These are phyloP conservation scores for Macroventuria anomochaeta DNA, from an alignment of 2,329 filamentous ascomycete species.

Conservation along the genomic window DNA sequence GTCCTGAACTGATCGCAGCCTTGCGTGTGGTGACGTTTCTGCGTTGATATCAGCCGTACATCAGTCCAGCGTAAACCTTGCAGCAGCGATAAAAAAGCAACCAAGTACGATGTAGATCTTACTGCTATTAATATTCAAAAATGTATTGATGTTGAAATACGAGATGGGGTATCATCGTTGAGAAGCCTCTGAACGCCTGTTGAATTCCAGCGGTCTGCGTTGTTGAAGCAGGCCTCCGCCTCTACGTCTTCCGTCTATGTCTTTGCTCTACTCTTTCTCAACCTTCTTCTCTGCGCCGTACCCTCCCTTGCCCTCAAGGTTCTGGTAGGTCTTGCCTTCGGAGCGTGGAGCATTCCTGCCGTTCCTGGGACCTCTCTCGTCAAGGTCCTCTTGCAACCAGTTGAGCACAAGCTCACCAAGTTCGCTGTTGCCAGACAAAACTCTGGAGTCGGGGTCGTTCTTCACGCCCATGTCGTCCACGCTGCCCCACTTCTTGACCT, in stretches of 20 bases:
- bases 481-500: constrained; percentile 83
- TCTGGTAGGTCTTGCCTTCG: constrained; percentile 71
- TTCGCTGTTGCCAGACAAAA: constrained; percentile 74
- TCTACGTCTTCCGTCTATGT: background rate
- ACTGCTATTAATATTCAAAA: no score
- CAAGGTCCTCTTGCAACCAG: constrained; percentile 84
- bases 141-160: constrained; percentile 37
- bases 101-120: no score
- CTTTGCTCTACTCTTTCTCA: constrained; percentile 9
- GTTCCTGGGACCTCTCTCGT: constrained; percentile 78
- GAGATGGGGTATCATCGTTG: constrained; percentile 49
- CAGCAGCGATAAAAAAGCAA: no score
- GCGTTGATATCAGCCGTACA: no score
- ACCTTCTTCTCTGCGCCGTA: constrained; percentile 65
- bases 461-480: constrained; percentile 67
- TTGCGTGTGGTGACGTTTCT: no score
- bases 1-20: no score
- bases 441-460: constrained; percentile 45
- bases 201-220: constrained; percentile 22
- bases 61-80: no score
- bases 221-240: constrained; percentile 36
- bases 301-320: constrained; percentile 65
- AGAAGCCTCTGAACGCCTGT: constrained; percentile 36
- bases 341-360: constrained; percentile 51
- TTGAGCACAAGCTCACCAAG: constrained; percentile 85